Conservation (phyloP, 305 asterid genomes). For the Coffea humblotiana region DNA sequence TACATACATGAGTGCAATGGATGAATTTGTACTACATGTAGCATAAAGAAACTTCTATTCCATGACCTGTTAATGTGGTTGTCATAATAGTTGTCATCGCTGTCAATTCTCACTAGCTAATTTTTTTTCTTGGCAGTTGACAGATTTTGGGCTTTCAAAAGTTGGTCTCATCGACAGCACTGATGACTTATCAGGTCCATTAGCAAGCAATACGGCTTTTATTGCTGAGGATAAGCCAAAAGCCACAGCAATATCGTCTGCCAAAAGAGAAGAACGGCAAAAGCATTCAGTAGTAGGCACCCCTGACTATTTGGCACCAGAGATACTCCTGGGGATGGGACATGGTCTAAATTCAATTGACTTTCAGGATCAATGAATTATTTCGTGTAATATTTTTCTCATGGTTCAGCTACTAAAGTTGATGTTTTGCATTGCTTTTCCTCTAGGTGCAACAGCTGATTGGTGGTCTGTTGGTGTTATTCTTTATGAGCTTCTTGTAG, state of each 20-base stretch:
- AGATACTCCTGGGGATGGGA: conserved; percentile 98
- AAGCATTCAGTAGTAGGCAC: conserved; percentile 92
- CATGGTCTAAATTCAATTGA: conserved; percentile 61
- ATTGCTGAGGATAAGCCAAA: conserved; percentile 70
- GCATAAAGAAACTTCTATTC: background rate
- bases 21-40: background rate
- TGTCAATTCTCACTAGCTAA: conserved; percentile 34
- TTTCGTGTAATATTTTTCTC: conserved; percentile 18
- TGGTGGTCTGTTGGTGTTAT: conserved; percentile 99
- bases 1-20: background rate
- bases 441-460: conserved; percentile 87
- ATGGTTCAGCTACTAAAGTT: conserved; percentile 12
- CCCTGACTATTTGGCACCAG: conserved; percentile 99
- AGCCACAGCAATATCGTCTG: conserved; percentile 44
- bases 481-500: conserved; percentile 87
- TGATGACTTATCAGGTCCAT: conserved; percentile 91
- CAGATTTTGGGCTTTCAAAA: conserved; percentile 99
- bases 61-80: background rate
- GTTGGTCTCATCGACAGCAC: conserved; percentile 99
- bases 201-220: conserved; percentile 42
- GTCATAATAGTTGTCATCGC: background rate
- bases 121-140: conserved; percentile 67
- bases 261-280: conserved; percentile 70
- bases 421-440: conserved; percentile 19
- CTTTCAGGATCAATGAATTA: conserved; percentile 23